phyloP scores from a whole-genome alignment of 2,329 filamentous ascomycete species.

The Cladorrhinum sp. region DNA sequence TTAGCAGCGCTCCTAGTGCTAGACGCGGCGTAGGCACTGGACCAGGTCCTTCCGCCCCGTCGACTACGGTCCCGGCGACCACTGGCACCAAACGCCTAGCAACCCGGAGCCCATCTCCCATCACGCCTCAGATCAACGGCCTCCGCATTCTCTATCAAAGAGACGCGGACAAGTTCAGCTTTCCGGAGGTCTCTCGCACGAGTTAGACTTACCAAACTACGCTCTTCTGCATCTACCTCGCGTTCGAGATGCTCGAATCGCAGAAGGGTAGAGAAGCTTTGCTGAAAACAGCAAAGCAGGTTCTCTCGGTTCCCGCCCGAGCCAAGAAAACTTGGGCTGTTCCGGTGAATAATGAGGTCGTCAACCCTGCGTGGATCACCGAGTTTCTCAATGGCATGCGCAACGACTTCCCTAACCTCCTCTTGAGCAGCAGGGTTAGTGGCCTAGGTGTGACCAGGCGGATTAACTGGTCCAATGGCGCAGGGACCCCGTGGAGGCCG shows the following conservation, averaged over 20 bases:
- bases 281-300: not conserved
- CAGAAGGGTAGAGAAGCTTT: not conserved
- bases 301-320: not conserved
- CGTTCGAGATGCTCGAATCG: conserved; percentile 1
- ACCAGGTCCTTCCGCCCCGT: too few relatives aligned
- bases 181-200: not conserved
- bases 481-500: not conserved
- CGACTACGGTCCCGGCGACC: too few relatives aligned
- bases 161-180: not conserved
- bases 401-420: conserved; percentile 3
- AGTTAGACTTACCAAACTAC: not conserved
- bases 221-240: conserved; percentile 2
- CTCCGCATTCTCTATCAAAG: not conserved
- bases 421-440: not conserved
- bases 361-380: not conserved
- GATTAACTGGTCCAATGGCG: not conserved
- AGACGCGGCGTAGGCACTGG: too few relatives aligned
- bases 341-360: not conserved
- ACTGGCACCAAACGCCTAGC: too few relatives aligned
- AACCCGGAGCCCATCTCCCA: too few relatives aligned
- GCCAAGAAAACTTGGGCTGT: not conserved
- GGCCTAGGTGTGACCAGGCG: not conserved
- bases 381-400: not conserved
- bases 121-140: not conserved
- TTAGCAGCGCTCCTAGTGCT: too few relatives aligned